phyloP scores from a whole-genome alignment of 106 monocot genomes.

The Allium sativum region DNA sequence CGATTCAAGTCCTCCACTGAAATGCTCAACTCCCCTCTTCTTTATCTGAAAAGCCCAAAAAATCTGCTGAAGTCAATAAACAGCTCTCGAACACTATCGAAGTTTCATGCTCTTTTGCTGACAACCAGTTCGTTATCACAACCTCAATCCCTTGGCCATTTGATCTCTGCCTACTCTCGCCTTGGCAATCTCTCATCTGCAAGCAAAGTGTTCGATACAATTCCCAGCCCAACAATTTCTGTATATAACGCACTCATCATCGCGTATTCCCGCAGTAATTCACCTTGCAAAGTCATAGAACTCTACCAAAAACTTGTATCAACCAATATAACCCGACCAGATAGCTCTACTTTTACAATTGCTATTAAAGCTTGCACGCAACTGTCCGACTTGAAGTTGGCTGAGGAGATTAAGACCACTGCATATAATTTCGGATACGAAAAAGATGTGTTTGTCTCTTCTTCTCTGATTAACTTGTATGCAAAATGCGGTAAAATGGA shows the following conservation, averaged over 20 bases:
- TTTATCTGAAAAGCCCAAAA: constrained; percentile 5
- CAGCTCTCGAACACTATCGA: constrained; percentile 16
- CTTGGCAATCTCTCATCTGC: constrained; percentile 26
- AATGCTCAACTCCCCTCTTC: constrained; percentile 3
- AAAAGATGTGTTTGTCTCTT: constrained; percentile 54
- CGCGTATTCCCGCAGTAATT: constrained; percentile 22
- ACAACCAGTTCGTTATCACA: constrained; percentile 19
- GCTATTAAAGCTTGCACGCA: constrained; percentile 44
- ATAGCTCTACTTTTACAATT: constrained; percentile 60
- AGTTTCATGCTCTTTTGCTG: constrained; percentile 44
- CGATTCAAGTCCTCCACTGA: neutral
- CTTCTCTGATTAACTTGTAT: constrained; percentile 63
- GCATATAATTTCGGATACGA: constrained; percentile 25
- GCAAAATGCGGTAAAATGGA: constrained; percentile 49
- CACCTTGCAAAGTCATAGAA: constrained; percentile 18
- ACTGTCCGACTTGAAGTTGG: constrained; percentile 27
- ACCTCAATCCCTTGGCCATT: constrained; percentile 16
- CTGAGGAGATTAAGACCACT: constrained; percentile 17
- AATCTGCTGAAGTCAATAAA: constrained; percentile 11
- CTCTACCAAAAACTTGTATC: constrained; percentile 26
- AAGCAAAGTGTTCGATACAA: constrained; percentile 16
- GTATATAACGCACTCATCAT: constrained; percentile 46
- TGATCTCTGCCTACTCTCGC: constrained; percentile 55
- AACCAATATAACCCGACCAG: constrained; percentile 8
- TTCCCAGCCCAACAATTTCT: constrained; percentile 15